Conservation (phyloP, 306 rosid species). For the Astragalus glycyphyllos region DNA sequence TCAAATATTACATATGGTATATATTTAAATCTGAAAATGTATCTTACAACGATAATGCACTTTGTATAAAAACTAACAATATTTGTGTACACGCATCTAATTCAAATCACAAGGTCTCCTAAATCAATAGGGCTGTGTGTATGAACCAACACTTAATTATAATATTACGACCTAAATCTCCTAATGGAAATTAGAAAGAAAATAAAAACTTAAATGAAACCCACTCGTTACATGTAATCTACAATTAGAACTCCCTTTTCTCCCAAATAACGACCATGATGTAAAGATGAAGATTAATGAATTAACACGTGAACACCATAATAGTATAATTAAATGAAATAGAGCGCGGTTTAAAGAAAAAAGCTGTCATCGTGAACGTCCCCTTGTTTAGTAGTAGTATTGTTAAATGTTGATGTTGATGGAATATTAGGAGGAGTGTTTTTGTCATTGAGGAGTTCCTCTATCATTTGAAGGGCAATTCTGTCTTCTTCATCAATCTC, state of each 20-base stretch:
- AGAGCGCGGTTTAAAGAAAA: slow-evolving; percentile 33
- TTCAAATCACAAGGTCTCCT: neutral
- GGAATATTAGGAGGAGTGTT: slow-evolving; percentile 61
- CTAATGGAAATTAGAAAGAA: neutral
- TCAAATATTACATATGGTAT: no score
- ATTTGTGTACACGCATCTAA: neutral
- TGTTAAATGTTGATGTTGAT: slow-evolving; percentile 42
- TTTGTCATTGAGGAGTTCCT: slow-evolving; percentile 76
- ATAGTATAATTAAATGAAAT: neutral
- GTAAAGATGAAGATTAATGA: neutral
- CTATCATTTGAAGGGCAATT: slow-evolving; percentile 89
- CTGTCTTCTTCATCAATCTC: slow-evolving; percentile 69
- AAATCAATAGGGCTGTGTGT: neutral
- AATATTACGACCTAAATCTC: neutral
- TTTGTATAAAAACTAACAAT: neutral
- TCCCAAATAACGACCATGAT: neutral
- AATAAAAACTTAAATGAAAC: neutral
- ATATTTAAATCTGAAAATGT: no score
- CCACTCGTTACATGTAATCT: slow-evolving; percentile 4
- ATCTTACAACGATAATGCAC: neutral
- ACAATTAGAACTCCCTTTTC: slow-evolving; percentile 12
- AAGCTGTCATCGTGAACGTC: slow-evolving; percentile 39
- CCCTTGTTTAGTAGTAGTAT: slow-evolving; percentile 39
- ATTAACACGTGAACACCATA: slow-evolving; percentile 39
- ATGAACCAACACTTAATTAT: neutral